A percentile compares a stretch with the other conserved stretches of the same genome.
These are phyloP conservation scores for Acrocalymma vagum DNA, from an alignment of 2,329 filamentous ascomycete species.

Conservation along the genomic window DNA sequence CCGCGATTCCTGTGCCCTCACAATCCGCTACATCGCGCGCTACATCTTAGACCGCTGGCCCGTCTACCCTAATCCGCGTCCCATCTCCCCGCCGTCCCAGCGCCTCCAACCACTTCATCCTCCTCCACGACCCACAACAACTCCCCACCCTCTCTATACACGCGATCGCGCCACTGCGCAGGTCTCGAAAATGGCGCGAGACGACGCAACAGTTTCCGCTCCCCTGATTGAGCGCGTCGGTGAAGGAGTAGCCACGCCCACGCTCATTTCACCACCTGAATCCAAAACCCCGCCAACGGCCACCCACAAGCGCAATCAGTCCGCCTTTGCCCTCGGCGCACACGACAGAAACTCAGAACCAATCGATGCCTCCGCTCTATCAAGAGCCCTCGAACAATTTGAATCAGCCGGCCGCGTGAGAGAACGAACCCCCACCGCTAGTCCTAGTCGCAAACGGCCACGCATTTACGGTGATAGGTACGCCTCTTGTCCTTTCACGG, in stretches of 20 bases:
- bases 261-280: conserved; percentile 63
- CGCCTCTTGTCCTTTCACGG: conserved; percentile 8
- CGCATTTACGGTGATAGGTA: conserved; percentile 67
- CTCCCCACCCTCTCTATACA: conserved; percentile 3
- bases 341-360: conserved; percentile 58
- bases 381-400: conserved; percentile 68
- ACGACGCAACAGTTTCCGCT: conserved; percentile 21
- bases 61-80: conserved; percentile 2
- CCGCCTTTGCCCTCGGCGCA: conserved; percentile 32
- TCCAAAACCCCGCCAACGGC: conserved; percentile 69
- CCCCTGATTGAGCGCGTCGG: conserved; percentile 22
- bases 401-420: conserved; percentile 66
- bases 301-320: conserved; percentile 57
- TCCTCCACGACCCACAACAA: conserved; percentile 4
- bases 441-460: conserved; percentile 74
- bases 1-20: conserved; percentile 14
- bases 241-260: conserved; percentile 51
- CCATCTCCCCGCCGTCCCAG: too few species aligned
- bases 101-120: conserved; percentile 1
- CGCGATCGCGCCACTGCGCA: conserved; percentile 16
- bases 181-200: conserved; percentile 26
- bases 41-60: conserved; percentile 5
- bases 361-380: conserved; percentile 67
- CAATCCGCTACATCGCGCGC: too few species aligned
- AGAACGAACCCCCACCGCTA: conserved; percentile 70